These are phyloP conservation scores for Raphanus sativus DNA, from an alignment of 345 rosid species.

Conservation along the genomic window DNA sequence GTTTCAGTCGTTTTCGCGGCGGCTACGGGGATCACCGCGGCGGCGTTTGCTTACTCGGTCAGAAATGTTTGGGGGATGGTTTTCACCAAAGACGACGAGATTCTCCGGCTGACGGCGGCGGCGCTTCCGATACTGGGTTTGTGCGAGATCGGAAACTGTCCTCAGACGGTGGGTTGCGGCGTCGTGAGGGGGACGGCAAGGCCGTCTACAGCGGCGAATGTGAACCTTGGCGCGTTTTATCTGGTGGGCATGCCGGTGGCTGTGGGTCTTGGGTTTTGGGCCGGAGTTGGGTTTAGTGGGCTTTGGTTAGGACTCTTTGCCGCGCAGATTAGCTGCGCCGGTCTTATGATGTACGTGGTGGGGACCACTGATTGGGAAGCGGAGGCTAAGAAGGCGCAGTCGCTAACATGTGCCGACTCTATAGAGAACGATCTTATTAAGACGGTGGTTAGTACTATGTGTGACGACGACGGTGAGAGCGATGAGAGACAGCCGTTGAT, in stretches of 20 bases:
- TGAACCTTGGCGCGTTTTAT: slow-evolving; percentile 90
- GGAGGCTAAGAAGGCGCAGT: slow-evolving; percentile 60
- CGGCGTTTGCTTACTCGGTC: slow-evolving; percentile 63
- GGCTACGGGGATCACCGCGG: slow-evolving; percentile 61
- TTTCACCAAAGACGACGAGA: slow-evolving; percentile 63
- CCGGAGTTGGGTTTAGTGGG: slow-evolving; percentile 71
- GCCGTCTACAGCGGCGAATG: slow-evolving; percentile 80
- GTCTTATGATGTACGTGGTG: slow-evolving; percentile 75
- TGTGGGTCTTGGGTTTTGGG: slow-evolving; percentile 67
- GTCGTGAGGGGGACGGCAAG: slow-evolving; percentile 87
- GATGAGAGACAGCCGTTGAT: slow-evolving; percentile 51
- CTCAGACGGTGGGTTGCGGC: slow-evolving; percentile 94
- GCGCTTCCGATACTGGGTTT: slow-evolving; percentile 83
- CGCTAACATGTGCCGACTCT: slow-evolving; percentile 47
- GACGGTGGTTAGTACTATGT: background rate
- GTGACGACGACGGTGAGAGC: slow-evolving; percentile 21
- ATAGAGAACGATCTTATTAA: slow-evolving; percentile 18
- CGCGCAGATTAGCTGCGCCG: slow-evolving; percentile 88
- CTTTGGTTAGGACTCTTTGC: slow-evolving; percentile 82
- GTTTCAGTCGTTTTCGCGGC: slow-evolving; percentile 60
- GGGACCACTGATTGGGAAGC: slow-evolving; percentile 74
- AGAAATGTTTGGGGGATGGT: slow-evolving; percentile 72
- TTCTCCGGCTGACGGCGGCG: slow-evolving; percentile 66
- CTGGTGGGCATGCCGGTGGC: slow-evolving; percentile 97
- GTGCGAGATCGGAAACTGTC: slow-evolving; percentile 87